A percentile compares a stretch with the other conserved stretches of the same genome.
Conservation (phyloP, 2,329 filamentous ascomycete genomes). For the Colletotrichum paranaense region DNA sequence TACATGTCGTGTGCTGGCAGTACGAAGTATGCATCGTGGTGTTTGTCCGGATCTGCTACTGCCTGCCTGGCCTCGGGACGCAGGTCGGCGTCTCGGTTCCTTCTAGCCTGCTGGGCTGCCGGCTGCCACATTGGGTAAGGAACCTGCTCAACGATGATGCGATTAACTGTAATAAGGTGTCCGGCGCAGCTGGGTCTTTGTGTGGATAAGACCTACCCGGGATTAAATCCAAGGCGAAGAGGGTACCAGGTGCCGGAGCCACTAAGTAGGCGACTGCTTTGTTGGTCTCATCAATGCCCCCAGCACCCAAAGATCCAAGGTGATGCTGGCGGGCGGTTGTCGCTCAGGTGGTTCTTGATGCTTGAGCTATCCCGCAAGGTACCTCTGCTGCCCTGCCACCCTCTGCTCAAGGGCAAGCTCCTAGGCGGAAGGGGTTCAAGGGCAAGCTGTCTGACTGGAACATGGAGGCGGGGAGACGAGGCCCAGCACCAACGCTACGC, state of each 20-base stretch:
- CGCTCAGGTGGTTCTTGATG: slow-evolving; percentile 6
- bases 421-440: slow-evolving; percentile 5
- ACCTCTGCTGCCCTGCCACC: slow-evolving; percentile 9
- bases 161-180: slow-evolving; percentile 26
- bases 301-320: background rate
- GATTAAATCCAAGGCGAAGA: slow-evolving; percentile 28
- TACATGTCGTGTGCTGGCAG: slow-evolving; percentile 4
- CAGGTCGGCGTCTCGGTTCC: slow-evolving; percentile 5
- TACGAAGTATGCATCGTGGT: background rate
- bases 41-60: background rate
- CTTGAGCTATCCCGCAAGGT: slow-evolving; percentile 12
- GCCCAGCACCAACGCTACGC: slow-evolving; percentile 34
- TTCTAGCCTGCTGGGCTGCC: slow-evolving; percentile 1
- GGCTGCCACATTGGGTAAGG: slow-evolving; percentile 11
- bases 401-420: slow-evolving; percentile 3
- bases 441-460: slow-evolving; percentile 28
- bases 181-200: background rate
- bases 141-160: slow-evolving; percentile 27
- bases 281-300: slow-evolving; percentile 4
- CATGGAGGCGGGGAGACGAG: slow-evolving; percentile 34
- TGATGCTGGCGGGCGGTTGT: slow-evolving; percentile 16
- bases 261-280: background rate
- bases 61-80: slow-evolving; percentile 4
- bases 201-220: slow-evolving; percentile 4
- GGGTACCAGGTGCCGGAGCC: slow-evolving; percentile 19